Percentiles rank a stretch among this genome's conserved stretches.
These are phyloP conservation scores for Umbelopsis sp. DNA, from an alignment of 192 early-diverging fungal species.

Conservation along the genomic window DNA sequence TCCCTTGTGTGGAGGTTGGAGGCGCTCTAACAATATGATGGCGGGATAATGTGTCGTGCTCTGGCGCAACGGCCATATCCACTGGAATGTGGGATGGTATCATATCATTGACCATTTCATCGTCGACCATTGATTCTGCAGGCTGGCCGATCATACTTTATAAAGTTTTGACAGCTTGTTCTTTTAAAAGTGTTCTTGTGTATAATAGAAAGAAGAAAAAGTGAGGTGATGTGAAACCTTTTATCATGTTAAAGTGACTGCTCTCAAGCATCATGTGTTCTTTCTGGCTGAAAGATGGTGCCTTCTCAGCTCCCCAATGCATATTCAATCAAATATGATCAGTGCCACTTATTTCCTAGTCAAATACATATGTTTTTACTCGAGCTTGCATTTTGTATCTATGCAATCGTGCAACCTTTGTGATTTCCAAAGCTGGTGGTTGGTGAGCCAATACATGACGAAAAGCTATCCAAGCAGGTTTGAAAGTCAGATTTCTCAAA, in stretches of 20 bases:
- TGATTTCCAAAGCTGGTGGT: no score
- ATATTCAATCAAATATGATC: not conserved
- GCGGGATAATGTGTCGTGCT: conserved; percentile 20
- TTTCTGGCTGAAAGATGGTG: not conserved
- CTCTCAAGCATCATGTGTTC: not conserved
- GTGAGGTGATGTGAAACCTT: no score
- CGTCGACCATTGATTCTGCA: conserved; percentile 8
- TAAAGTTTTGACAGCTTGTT: no score
- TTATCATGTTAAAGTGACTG: not conserved
- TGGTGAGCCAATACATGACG: no score
- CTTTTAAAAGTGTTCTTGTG: not conserved
- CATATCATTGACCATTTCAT: not conserved
- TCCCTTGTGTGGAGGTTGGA: not conserved
- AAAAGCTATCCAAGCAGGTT: no score
- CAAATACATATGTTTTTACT: no score
- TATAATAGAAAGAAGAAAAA: no score
- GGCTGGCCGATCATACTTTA: conserved; percentile 4
- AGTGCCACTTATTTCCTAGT: not conserved
- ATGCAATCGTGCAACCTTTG: no score
- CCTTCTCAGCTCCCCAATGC: not conserved
- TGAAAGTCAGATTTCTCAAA: no score
- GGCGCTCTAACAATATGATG: conserved; percentile 14
- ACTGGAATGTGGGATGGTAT: conserved; percentile 25
- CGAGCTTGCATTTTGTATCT: no score
- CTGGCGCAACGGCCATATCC: conserved; percentile 20